Base-by-base conservation (phyloP, 2,329 filamentous ascomycete species). In the Emergomyces africanus region DNA sequence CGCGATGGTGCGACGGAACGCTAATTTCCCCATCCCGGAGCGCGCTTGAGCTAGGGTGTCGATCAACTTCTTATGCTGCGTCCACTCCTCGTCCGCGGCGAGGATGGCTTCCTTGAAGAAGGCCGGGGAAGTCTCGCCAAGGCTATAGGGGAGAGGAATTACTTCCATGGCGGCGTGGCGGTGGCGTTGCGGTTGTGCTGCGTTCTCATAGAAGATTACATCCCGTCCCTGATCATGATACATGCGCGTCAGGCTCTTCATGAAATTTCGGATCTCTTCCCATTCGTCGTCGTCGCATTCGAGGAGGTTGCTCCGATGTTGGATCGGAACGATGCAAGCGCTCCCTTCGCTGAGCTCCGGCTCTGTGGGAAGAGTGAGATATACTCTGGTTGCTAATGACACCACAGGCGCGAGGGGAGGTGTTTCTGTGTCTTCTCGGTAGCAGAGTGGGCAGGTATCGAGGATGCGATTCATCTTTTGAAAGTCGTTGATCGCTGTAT, bases 231-330 rank as follows among this genome's bases (percentile, higher is more conserved):
- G 90, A 49, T 91, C 88, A 75, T 95, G 90, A 74, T 97, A 99
- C 83, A 96, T 87, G 50, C 92, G 85, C 4, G 88, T 96, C 23
- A 99, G 80, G 60, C 84, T 88, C 77, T 99, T 99, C 92, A 97
- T 97, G 70, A 99, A 99, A 72, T 99, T 99, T 65, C 94, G 88
- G 5, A 99, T 86, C 74, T 99, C 94, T 70, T 99, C 94, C 95
- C 95, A 99, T 71, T 99, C 94, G 69, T 99, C 94, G 69, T 99
- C 92, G 72, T 97, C 92, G 72, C 94, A 99, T 72, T 96, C 92
- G n/a, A 99, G 78, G 0, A 99, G 83, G 71, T 97, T 99, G 28
- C 80, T 84, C 57, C 86, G 86, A 71, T 99, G 94, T 65, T 90
- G 83, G 25, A 94, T 84, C 5, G 94, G 94, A 2, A 91, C 90